These are phyloP conservation scores for Stevia rebaudiana DNA, from an alignment of 140 eudicot genomes.

Conservation along the genomic window DNA sequence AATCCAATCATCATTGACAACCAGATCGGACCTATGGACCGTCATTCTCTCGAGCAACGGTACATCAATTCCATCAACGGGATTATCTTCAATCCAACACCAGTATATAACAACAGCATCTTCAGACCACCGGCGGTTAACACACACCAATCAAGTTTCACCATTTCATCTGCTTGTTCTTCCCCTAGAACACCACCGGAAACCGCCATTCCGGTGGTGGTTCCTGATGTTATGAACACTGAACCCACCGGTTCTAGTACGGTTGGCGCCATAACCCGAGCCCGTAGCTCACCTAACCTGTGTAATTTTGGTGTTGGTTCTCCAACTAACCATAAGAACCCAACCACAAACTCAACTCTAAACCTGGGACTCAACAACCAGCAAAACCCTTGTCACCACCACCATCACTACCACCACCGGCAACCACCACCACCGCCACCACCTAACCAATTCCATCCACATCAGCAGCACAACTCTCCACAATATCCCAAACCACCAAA, in stretches of 20 bases:
- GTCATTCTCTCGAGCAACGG: slow-evolving; percentile 52
- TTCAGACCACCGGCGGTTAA: slow-evolving; percentile 22
- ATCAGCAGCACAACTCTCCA: slow-evolving; percentile 2
- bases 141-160: slow-evolving; percentile 31
- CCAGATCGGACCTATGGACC: slow-evolving; percentile 35
- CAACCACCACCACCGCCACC: slow-evolving; percentile 19
- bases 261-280: slow-evolving; percentile 34
- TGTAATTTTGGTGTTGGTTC: slow-evolving; percentile 32
- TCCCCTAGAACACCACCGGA: slow-evolving; percentile 69
- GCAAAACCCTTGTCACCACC: slow-evolving; percentile 19
- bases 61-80: slow-evolving; percentile 79
- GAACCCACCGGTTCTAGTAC: slow-evolving; percentile 4
- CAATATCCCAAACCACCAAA: slow-evolving; percentile 32
- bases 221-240: slow-evolving; percentile 8
- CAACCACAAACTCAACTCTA: not conserved
- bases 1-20: slow-evolving; percentile 40
- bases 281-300: slow-evolving; percentile 66
- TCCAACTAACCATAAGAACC: slow-evolving; percentile 17
- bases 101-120: not conserved
- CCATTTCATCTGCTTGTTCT: slow-evolving; percentile 49
- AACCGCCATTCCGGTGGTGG: slow-evolving; percentile 29
- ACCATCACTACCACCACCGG: not conserved
- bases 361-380: slow-evolving; percentile 20
- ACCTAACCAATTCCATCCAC: slow-evolving; percentile 16
- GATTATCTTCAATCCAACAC: slow-evolving; percentile 33